Evolutionary conservation across 495 filamentous ascomycete species (phyloP).

Genomic region (Bathelium albidoporum): DNA sequence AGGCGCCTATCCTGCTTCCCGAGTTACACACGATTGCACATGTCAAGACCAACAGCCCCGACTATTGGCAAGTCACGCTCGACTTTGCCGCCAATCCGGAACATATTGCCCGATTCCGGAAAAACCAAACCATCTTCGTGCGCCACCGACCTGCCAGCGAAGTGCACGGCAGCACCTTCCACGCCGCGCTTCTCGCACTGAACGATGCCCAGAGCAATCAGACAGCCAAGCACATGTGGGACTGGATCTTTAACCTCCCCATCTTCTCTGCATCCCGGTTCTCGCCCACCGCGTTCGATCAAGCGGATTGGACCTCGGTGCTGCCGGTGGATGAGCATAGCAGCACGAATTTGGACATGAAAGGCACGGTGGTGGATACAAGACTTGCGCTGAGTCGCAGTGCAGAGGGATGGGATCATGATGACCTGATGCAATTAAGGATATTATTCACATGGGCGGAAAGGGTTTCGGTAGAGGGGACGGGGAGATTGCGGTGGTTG

Average conservation of each 20-base stretch:
- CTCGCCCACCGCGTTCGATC: slow-evolving; percentile 46
- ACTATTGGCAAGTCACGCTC: slow-evolving; percentile 78
- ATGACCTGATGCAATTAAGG: slow-evolving; percentile 63
- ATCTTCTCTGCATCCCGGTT: slow-evolving; percentile 34
- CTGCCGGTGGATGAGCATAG: slow-evolving; percentile 45
- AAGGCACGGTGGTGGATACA: slow-evolving; percentile 65
- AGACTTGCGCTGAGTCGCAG: slow-evolving; percentile 59
- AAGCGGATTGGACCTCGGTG: slow-evolving; percentile 66
- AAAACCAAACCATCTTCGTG: slow-evolving; percentile 69
- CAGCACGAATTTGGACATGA: slow-evolving; percentile 25
- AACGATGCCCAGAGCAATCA: slow-evolving; percentile 26
- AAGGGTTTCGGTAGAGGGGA: slow-evolving; percentile 27
- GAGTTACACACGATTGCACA: slow-evolving; percentile 57
- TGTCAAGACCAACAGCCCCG: slow-evolving; percentile 56
- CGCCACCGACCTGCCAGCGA: slow-evolving; percentile 65
- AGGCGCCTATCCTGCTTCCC: slow-evolving; percentile 71
- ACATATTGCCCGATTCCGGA: slow-evolving; percentile 59
- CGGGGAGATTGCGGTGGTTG: slow-evolving; percentile 31
- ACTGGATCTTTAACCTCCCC: slow-evolving; percentile 66
- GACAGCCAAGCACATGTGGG: slow-evolving; percentile 38
- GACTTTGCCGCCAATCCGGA: slow-evolving; percentile 59
- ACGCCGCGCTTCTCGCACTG: slow-evolving; percentile 47
- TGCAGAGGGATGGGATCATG: slow-evolving; percentile 49
- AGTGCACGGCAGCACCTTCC: slow-evolving; percentile 56
- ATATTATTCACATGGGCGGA: slow-evolving; percentile 79